phyloP scores from a whole-genome alignment of 257 asterid genomes.

The Anisodus acutangulus region DNA sequence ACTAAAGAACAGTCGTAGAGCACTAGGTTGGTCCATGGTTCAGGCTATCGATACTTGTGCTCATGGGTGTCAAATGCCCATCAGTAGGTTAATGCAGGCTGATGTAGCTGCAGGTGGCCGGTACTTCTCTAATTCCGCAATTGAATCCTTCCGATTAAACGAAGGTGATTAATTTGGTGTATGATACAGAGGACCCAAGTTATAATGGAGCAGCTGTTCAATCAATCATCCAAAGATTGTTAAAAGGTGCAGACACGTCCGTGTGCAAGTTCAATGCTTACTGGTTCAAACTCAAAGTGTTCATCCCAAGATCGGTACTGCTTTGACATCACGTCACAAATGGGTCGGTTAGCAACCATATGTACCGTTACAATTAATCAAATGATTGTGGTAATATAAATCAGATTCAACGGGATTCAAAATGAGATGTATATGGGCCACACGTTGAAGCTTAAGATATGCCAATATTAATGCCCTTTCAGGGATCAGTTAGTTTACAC shows the following conservation, averaged over 20 bases:
- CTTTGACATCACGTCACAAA: neutral
- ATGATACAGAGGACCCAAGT: neutral
- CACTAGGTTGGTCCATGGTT: neutral
- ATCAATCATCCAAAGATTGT: neutral
- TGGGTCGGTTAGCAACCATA: neutral
- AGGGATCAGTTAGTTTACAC: neutral
- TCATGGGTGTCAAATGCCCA: no score
- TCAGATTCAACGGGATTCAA: neutral
- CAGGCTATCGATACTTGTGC: neutral
- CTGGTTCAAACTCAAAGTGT: neutral
- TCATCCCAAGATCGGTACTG: neutral
- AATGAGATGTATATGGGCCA: neutral
- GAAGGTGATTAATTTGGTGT: neutral
- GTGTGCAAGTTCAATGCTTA: neutral
- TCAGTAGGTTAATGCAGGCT: neutral
- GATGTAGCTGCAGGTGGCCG: neutral
- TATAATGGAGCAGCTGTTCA: neutral
- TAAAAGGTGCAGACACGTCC: neutral
- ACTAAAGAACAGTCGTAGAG: neutral
- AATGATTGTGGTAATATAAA: neutral
- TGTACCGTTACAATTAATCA: neutral
- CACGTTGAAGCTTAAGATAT: slow-evolving; percentile 4
- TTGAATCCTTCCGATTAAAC: neutral
- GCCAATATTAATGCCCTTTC: neutral
- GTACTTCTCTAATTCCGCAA: neutral